Base-by-base conservation (phyloP, 495 filamentous ascomycete species). In the Pyronema domesticum region DNA sequence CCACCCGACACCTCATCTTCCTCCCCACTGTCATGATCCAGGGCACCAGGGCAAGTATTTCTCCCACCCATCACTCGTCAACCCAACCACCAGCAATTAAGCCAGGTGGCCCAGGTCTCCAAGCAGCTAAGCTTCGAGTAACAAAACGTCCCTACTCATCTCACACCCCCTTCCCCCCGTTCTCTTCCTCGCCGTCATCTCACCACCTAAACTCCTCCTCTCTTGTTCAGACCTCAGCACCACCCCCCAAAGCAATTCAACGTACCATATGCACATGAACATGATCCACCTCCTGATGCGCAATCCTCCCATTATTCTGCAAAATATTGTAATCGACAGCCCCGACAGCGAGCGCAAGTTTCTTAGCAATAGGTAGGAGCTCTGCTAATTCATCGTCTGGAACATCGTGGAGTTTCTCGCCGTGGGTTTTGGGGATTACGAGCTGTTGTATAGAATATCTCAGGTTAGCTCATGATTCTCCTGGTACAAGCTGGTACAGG, bases 231-330 rank as follows among this genome's bases (percentile, higher is more conserved):
- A n/a, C n/a, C n/a, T n/a, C n/a, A n/a, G n/a, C n/a, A n/a, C 37
- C 8, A 40, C 37, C 37, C 23, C 23, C 40, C n/a, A 14, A 34
- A n/a, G 3, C 10, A 10, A 44, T 2, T 1, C 5, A 30, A 65
- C 74, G 57, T 74, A 88, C 85, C 80, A 95, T 82, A 67, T 98
- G 91, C 71, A 94, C 89, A 71, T 95, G 89, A 70, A 93, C 91
- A 72, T 99, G 91, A 58, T 83, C 83, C 56, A 99, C 93, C 52
- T 81, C 73, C 70, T 99, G 91, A 71, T 99, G 93, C n/a, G 91
- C 91, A 64, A 85, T 74, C 17, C 76, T 71, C 23, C 91, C 91
- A 65, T 99, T 99, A 71, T 99, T 99, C 74, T 99, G 91, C 57
- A 99, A 70, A 51, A 99, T 74, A 65, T 99, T 99, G 73, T 82